phyloP scores from a whole-genome alignment of 2,329 filamentous ascomycete species.

The Calonectria hawksworthii region DNA sequence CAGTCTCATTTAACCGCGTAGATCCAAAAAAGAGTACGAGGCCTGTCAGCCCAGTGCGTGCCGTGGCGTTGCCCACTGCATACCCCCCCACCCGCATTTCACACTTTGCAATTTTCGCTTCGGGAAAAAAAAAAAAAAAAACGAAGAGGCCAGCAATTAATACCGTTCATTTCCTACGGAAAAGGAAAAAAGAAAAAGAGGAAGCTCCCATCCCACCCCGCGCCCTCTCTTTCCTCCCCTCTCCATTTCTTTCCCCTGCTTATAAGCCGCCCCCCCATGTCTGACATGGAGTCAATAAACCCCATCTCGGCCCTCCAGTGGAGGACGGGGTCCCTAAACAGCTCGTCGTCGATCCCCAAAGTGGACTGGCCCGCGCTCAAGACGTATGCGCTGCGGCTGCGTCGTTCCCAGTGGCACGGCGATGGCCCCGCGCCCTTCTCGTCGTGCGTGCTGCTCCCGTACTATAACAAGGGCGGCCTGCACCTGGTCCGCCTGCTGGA shows the following conservation, averaged over 20 bases:
- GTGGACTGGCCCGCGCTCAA: constrained; percentile 7
- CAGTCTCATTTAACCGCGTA: background rate
- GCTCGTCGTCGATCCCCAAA: background rate
- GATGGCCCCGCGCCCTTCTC: background rate
- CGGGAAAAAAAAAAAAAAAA: background rate
- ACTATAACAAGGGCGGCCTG: constrained; percentile 1
- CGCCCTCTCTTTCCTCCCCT: background rate
- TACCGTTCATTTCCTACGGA: background rate
- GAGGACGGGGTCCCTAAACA: background rate
- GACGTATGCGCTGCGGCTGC: constrained; percentile 3
- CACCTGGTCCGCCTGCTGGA: constrained; percentile 12
- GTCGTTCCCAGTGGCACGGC: background rate
- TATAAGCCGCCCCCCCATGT: background rate
- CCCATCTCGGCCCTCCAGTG: background rate
- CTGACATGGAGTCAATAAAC: background rate
- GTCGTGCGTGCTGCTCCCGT: background rate
- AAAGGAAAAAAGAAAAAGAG: background rate
- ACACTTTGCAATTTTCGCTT: constrained; percentile 9
- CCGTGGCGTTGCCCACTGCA: background rate
- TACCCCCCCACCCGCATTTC: background rate
- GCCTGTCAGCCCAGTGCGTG: constrained; percentile 2
- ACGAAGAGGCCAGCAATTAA: constrained; percentile 1
- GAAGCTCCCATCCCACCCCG: background rate
- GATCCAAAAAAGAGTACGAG: background rate
- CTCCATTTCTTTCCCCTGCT: background rate